Percentiles rank a stretch among this genome's conserved stretches.
phyloP scores from a whole-genome alignment of 164 flowering plant species.

The Aristolochia contorta region DNA sequence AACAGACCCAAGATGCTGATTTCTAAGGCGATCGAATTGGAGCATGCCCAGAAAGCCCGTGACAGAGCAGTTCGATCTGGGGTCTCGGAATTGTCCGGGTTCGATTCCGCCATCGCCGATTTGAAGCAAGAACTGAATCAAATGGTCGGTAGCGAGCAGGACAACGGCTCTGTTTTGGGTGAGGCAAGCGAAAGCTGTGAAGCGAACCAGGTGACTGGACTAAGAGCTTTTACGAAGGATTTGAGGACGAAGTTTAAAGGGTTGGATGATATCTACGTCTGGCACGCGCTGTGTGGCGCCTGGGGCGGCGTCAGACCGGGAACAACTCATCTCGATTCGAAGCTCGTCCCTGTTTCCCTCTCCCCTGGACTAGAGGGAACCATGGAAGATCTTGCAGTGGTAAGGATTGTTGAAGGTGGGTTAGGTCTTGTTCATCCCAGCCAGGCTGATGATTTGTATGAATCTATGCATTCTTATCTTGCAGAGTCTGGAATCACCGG shows the following conservation, averaged over 20 bases:
- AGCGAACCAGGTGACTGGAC: constrained; percentile 24
- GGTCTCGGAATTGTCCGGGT: constrained; percentile 27
- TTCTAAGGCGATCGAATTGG: constrained; percentile 55
- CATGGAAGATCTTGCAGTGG: constrained; percentile 75
- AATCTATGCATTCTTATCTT: constrained; percentile 75
- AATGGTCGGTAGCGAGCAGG: constrained; percentile 23
- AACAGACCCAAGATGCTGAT: constrained; percentile 55
- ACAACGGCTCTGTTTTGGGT: not conserved
- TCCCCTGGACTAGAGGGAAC: constrained; percentile 68
- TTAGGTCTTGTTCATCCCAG: constrained; percentile 72
- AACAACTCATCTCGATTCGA: constrained; percentile 44
- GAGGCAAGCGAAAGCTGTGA: constrained; percentile 12
- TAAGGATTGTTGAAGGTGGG: constrained; percentile 60
- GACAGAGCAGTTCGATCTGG: constrained; percentile 37
- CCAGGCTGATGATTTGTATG: constrained; percentile 61
- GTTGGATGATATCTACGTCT: constrained; percentile 72
- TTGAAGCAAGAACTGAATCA: constrained; percentile 34
- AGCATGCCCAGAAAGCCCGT: constrained; percentile 46
- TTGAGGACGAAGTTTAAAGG: constrained; percentile 53
- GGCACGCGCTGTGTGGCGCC: constrained; percentile 88
- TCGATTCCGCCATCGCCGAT: constrained; percentile 23
- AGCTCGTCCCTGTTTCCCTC: constrained; percentile 32
- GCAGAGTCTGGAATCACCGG: constrained; percentile 63
- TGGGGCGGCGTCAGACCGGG: constrained; percentile 93
- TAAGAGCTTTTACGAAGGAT: constrained; percentile 67